Conservation (phyloP, 306 rosid species). For the Citrullus amarus region DNA sequence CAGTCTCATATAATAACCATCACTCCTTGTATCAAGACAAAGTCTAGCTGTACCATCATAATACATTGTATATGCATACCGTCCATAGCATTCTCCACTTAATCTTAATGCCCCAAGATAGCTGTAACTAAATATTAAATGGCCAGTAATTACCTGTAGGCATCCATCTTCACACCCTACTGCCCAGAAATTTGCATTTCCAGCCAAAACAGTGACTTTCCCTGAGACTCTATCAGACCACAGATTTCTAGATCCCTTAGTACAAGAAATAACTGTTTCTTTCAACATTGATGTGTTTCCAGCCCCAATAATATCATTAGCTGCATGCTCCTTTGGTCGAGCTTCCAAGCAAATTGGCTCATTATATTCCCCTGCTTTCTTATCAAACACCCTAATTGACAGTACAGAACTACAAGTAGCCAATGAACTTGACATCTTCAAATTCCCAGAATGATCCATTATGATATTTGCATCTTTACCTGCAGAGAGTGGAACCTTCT, state of each 20-base stretch:
- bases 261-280: slow-evolving; percentile 83
- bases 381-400: slow-evolving; percentile 70
- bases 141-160: slow-evolving; percentile 48
- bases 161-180: slow-evolving; percentile 99
- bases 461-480: slow-evolving; percentile 47
- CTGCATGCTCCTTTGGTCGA: slow-evolving; percentile 64
- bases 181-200: slow-evolving; percentile 90
- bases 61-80: not conserved
- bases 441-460: slow-evolving; percentile 53
- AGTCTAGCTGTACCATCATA: not conserved
- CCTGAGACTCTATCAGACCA: slow-evolving; percentile 95
- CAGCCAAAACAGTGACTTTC: slow-evolving; percentile 91
- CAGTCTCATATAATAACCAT: not conserved
- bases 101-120: not conserved
- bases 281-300: slow-evolving; percentile 61
- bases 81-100: not conserved
- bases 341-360: slow-evolving; percentile 82
- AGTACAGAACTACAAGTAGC: slow-evolving; percentile 47
- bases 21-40: not conserved
- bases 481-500: slow-evolving; percentile 52
- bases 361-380: slow-evolving; percentile 58
- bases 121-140: not conserved
- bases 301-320: slow-evolving; percentile 56
- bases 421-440: slow-evolving; percentile 37
- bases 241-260: slow-evolving; percentile 46